Conservation (phyloP, 176 grass and related monocot genomes). For the Calamus simplicifolius region DNA sequence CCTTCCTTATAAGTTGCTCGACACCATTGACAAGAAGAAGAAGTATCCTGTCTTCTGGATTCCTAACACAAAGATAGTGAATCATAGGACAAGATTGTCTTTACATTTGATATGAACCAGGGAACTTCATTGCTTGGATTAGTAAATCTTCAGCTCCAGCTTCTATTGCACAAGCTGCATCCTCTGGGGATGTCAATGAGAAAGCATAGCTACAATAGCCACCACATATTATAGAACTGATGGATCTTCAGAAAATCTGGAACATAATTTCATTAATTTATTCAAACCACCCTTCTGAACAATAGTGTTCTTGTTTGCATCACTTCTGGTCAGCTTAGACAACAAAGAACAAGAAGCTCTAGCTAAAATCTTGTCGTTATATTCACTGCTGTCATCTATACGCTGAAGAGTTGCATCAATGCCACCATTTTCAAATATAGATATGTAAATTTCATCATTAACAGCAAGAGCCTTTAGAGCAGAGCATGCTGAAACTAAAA, state of each 20-base stretch:
- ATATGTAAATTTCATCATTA: too few relatives aligned
- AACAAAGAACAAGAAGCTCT: slow-evolving; percentile 79
- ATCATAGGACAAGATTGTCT: slow-evolving; percentile 95
- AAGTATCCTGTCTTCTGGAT: slow-evolving; percentile 81
- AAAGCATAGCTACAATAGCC: slow-evolving; percentile 65
- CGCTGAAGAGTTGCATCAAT: slow-evolving; percentile 73
- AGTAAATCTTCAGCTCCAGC: slow-evolving; percentile 57
- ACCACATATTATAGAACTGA: slow-evolving; percentile 84
- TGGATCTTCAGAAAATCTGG: slow-evolving; percentile 74
- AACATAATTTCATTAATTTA: slow-evolving; percentile 50
- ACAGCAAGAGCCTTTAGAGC: slow-evolving; percentile 90
- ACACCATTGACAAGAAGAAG: slow-evolving; percentile 63
- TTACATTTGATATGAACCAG: slow-evolving; percentile 55
- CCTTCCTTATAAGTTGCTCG: slow-evolving; percentile 79
- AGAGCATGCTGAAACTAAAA: slow-evolving; percentile 70
- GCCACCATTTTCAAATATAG: slow-evolving; percentile 78
- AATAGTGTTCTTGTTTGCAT: slow-evolving; percentile 72
- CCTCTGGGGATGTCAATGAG: slow-evolving; percentile 73
- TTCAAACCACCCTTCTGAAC: slow-evolving; percentile 74
- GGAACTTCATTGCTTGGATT: slow-evolving; percentile 67
- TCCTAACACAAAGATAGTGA: slow-evolving; percentile 86
- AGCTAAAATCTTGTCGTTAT: slow-evolving; percentile 49
- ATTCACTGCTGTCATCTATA: slow-evolving; percentile 56
- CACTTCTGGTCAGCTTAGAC: slow-evolving; percentile 80
- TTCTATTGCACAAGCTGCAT: slow-evolving; percentile 67